Base-by-base conservation (phyloP, 1,284 basidiomycete genomes). In the Polyporus tsugae region DNA sequence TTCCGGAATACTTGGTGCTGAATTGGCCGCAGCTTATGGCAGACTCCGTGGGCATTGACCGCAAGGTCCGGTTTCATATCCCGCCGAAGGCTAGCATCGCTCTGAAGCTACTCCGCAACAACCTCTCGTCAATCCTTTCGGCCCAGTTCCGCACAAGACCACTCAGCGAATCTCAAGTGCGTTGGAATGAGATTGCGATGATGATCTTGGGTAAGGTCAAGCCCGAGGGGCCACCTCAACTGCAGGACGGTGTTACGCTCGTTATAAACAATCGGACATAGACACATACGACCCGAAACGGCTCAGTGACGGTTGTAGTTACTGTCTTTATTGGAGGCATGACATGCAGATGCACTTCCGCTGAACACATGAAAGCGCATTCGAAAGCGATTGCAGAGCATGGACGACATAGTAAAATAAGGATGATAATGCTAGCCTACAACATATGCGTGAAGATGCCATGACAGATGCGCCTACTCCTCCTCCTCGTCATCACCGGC, bases 11-110 rank as follows among this genome's bases (percentile, higher is more conserved):
- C n/a, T 22, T 22, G 25, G 13, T 36, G 46, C 46, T 62, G 61
- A 62, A 9, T 53, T 22, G 10, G 19, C 13, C 52, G 22, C 62
- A 97, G 94, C 82, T 95, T 46, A 82, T 90, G 22, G 90, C 95
- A 0, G 86, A 92, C 68, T 88, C 86, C 11, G 84, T 91, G n/a
- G 86, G 88, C 64, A 86, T 99, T 66, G 97, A 99, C 78, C 90
- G 95, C 62, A 97, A 95, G 80, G 85, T 97, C 79, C 90, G 88
- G 70, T 95, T 93, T 77, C 86, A 86, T 44, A 80, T 95, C 11
- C 77, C 89, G 1, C 88, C 93, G 0, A 95, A 93, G 81, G 83
- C 91, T 0, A 89, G 89, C 65, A 79, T 97, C 55, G 96, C 96
- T 0, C 83, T 99, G 74, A 97, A 96, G 78, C 78, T 88, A 64